Evolutionary conservation across 768 basidiomycete genomes (phyloP).

Genomic region (Leucocoprinus leucothites): DNA sequence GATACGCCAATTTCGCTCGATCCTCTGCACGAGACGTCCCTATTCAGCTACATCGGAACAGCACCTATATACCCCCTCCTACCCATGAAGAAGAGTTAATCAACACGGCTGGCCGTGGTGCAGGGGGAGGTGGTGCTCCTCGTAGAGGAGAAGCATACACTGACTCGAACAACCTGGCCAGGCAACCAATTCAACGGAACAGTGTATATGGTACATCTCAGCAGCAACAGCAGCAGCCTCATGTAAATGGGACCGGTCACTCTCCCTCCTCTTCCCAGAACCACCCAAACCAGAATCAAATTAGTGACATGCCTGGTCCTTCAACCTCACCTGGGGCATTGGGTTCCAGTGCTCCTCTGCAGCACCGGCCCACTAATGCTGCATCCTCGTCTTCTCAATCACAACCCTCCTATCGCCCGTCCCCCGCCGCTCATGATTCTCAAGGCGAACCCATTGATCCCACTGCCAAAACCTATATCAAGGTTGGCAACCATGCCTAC

Average conservation of each 20-base stretch:
- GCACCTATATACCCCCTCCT: slow-evolving; percentile 19
- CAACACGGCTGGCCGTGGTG: slow-evolving; percentile 72
- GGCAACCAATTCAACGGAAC: slow-evolving; percentile 31
- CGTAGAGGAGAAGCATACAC: slow-evolving; percentile 34
- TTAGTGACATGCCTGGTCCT: slow-evolving; percentile 12
- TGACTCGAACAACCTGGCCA: slow-evolving; percentile 21
- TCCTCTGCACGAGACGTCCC: slow-evolving; percentile 38
- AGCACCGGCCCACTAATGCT: slow-evolving; percentile 21
- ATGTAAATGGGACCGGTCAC: slow-evolving; percentile 26
- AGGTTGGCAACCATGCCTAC: slow-evolving; percentile 66
- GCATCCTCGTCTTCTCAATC: slow-evolving; percentile 23
- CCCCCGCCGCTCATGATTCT: neutral
- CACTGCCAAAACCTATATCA: slow-evolving; percentile 63
- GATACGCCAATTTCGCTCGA: slow-evolving; percentile 52
- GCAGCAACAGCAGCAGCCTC: slow-evolving; percentile 21
- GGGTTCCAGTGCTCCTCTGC: slow-evolving; percentile 18
- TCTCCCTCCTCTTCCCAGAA: slow-evolving; percentile 10
- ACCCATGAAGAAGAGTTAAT: slow-evolving; percentile 41
- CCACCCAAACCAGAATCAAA: slow-evolving; percentile 5
- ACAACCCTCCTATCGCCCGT: neutral
- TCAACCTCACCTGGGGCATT: slow-evolving; percentile 18
- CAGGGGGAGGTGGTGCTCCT: slow-evolving; percentile 42
- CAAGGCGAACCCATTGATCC: slow-evolving; percentile 62
- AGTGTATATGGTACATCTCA: slow-evolving; percentile 11
- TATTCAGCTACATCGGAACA: slow-evolving; percentile 8